phyloP scores from a whole-genome alignment of 306 rosid genomes.

The Lathyrus tuberosus region DNA sequence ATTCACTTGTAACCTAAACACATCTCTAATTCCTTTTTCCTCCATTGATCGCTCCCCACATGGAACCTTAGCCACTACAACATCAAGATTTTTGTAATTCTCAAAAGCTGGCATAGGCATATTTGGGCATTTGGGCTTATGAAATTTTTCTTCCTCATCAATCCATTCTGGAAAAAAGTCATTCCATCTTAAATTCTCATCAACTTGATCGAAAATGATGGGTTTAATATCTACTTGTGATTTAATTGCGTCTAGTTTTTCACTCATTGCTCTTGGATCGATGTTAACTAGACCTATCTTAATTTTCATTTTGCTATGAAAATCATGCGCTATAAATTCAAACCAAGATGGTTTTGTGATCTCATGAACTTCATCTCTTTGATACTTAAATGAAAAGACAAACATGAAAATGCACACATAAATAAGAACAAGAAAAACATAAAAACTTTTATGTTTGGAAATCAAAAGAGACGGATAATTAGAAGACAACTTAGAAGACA shows the following conservation, averaged over 20 bases:
- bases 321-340: constrained; percentile 38
- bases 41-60: constrained; percentile 41
- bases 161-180: constrained; percentile 71
- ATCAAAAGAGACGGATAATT: neutral
- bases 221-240: constrained; percentile 29
- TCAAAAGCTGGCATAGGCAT: constrained; percentile 57
- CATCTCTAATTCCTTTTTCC: constrained; percentile 53
- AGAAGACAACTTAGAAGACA: constrained; percentile 43
- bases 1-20: constrained; percentile 70
- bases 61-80: constrained; percentile 61
- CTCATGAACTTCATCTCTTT: neutral
- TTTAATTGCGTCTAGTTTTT: neutral
- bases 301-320: constrained; percentile 24
- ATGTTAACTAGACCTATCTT: constrained; percentile 68
- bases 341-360: constrained; percentile 40
- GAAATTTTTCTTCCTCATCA: constrained; percentile 52
- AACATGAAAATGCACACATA: constrained; percentile 42
- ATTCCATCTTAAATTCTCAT: constrained; percentile 49
- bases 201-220: constrained; percentile 45
- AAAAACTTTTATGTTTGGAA: neutral
- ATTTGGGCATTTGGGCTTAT: constrained; percentile 55
- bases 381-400: constrained; percentile 4
- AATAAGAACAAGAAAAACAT: neutral
- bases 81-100: constrained; percentile 52
- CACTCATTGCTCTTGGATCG: neutral